phyloP scores from a whole-genome alignment of 306 rosid genomes.

The Canavalia ensiformis region DNA sequence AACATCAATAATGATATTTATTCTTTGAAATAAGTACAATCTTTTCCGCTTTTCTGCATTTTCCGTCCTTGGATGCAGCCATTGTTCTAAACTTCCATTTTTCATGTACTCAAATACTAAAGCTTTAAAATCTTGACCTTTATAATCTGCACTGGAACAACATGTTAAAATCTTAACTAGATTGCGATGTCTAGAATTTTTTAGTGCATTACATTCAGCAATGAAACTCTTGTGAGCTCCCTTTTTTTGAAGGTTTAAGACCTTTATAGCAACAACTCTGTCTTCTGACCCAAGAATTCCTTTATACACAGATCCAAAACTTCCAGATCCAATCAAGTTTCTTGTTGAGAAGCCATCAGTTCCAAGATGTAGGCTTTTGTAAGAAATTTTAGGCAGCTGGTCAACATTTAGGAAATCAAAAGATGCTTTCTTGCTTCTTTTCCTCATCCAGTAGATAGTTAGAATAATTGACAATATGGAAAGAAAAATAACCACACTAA shows the following conservation, averaged over 20 bases:
- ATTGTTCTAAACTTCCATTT: slow-evolving; percentile 36
- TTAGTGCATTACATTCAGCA: slow-evolving; percentile 32
- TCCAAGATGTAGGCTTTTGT: slow-evolving; percentile 18
- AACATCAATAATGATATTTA: slow-evolving; percentile 28
- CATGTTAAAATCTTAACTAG: slow-evolving; percentile 40
- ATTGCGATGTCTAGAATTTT: slow-evolving; percentile 34
- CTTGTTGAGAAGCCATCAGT: slow-evolving; percentile 27
- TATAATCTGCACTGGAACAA: slow-evolving; percentile 36
- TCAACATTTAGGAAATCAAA: neutral
- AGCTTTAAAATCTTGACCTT: slow-evolving; percentile 42
- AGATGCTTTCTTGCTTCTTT: neutral
- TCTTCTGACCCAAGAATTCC: slow-evolving; percentile 16
- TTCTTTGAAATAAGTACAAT: slow-evolving; percentile 1
- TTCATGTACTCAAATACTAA: slow-evolving; percentile 27
- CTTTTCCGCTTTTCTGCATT: neutral
- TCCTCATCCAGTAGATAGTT: slow-evolving; percentile 15
- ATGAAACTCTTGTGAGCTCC: slow-evolving; percentile 44
- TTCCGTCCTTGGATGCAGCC: slow-evolving; percentile 3
- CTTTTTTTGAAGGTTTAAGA: slow-evolving; percentile 39
- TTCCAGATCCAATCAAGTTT: slow-evolving; percentile 18
- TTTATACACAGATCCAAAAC: slow-evolving; percentile 2
- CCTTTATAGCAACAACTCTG: slow-evolving; percentile 28
- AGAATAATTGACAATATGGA: neutral
- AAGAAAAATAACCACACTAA: slow-evolving; percentile 34
- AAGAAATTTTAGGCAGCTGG: slow-evolving; percentile 23